phyloP scores from a whole-genome alignment of 2,329 filamentous ascomycete species.

The Epichloe scottii region DNA sequence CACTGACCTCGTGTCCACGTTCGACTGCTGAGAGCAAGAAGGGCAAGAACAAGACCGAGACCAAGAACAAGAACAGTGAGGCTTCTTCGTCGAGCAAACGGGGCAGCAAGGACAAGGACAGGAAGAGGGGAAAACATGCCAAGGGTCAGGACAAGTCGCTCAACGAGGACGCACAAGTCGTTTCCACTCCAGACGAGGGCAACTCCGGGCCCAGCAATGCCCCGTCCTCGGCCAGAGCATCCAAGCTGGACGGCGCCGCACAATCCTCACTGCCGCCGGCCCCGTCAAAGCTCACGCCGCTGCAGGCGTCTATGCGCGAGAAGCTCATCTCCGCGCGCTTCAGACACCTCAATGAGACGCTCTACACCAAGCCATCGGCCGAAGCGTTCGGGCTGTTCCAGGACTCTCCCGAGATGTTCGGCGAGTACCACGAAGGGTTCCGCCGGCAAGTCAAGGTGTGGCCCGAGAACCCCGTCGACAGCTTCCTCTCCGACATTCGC shows the following conservation, averaged over 20 bases:
- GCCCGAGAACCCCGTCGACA: conserved; percentile 92
- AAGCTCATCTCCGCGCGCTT: conserved; percentile 94
- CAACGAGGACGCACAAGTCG: conserved; percentile 6
- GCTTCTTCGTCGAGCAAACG: conserved; percentile 10
- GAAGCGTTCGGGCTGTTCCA: conserved; percentile 76
- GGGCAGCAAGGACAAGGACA: conserved; percentile 26
- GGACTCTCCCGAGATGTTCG: conserved; percentile 82
- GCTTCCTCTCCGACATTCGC: conserved; percentile 63
- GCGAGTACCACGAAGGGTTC: conserved; percentile 94
- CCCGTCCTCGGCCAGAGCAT: neutral
- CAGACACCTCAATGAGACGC: conserved; percentile 90
- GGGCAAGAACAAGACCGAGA: neutral
- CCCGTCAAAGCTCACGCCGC: conserved; percentile 63
- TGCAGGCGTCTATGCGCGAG: conserved; percentile 87
- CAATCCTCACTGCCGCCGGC: conserved; percentile 28
- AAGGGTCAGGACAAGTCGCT: conserved; percentile 13
- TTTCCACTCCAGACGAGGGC: conserved; percentile 9
- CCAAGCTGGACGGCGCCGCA: conserved; percentile 13
- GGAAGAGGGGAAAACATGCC: conserved; percentile 17
- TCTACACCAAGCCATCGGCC: conserved; percentile 82
- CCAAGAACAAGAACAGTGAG: conserved; percentile 1
- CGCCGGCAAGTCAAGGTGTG: conserved; percentile 88
- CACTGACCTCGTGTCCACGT: neutral
- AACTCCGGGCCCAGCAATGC: conserved; percentile 5
- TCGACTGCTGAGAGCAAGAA: neutral